Base-by-base conservation (phyloP, 78 protist species). In the Pigoraptor vietnamica region DNA sequence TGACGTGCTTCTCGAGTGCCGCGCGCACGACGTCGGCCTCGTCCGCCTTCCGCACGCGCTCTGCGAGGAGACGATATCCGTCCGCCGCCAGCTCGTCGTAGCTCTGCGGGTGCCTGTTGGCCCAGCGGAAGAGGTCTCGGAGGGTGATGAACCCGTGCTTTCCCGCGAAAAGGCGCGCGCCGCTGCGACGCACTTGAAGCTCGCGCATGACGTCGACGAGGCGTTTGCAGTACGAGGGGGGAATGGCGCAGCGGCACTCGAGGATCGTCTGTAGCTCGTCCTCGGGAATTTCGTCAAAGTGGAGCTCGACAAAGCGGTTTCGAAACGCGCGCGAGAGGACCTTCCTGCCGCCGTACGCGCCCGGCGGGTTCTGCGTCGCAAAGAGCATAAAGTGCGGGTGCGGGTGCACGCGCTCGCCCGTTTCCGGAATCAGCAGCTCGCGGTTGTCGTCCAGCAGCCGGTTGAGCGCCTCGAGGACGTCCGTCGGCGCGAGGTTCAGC, bases 331-430 rank as follows among this genome's bases (percentile, higher is more conserved):
- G 93, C 37, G 99, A 98, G 32, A 98, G 96, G 21, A 39, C 93
- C 93, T 99, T 99, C 10, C 99, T 94, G 24, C 99, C 99, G 32
- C 99, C 99, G 95, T 99, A 99, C 34, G 95, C 87, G 1, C 99
- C 99, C 1, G 99, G 97, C 2, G 99, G 99, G 95, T 99, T 99
- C 93, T 99, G 99, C 9, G 99, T 99, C 1, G 99, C 99, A 83
- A 99, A 99, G 48, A 99, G 96, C 96, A 92, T 82, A 93, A 99
- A 99, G 93, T 94, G 83, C 32, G 99, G 98, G 93, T 98, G 99
- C n/a, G 99, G 99, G 37, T 67, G 39, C 24, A 99, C 90, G 38
- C 90, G 39, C 81, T 97, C 98, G 91, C 96, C 97, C 37, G 99
- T 99, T 91, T 99, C 99, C 34, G 99, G 98, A 40, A 99, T 95